Percentiles rank a stretch among this genome's conserved stretches.
Evolutionary conservation across 495 filamentous ascomycete genomes (phyloP).

Genomic region (Neurospora tetrasperma): DNA sequence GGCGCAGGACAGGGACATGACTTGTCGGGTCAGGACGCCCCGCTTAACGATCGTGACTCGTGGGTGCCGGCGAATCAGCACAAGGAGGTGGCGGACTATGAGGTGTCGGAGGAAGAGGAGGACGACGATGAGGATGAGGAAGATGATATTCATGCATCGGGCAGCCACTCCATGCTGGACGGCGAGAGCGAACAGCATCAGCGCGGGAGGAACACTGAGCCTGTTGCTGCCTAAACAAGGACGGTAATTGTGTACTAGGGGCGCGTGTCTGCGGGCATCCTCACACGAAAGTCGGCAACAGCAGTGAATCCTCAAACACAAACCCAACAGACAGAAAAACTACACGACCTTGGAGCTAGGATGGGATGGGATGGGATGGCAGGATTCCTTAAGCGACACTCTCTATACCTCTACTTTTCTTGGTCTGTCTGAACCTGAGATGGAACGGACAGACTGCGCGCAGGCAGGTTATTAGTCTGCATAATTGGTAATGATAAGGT

Average conservation of each 20-base stretch:
- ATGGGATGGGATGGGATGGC: not conserved
- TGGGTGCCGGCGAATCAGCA: conserved; percentile 85
- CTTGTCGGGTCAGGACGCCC: conserved; percentile 73
- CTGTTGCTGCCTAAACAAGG: conserved; percentile 19
- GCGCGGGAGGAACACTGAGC: conserved; percentile 32
- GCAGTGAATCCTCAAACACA: not conserved
- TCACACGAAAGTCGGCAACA: not conserved
- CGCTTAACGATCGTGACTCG: conserved; percentile 73
- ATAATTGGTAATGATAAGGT: not conserved
- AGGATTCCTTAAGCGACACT: not conserved
- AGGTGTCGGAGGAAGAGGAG: conserved; percentile 50
- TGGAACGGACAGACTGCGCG: not conserved
- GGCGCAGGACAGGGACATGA: conserved; percentile 43
- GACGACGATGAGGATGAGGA: conserved; percentile 44
- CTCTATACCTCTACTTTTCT: not conserved
- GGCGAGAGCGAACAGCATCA: conserved; percentile 24
- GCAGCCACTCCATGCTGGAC: conserved; percentile 30
- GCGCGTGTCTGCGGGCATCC: too few species aligned
- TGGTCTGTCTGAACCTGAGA: not conserved
- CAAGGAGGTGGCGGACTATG: conserved; percentile 42
- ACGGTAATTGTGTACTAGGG: not conserved
- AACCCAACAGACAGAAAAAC: not conserved
- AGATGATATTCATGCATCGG: conserved; percentile 35
- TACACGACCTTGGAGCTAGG: not conserved
- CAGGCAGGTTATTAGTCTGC: not conserved